These are phyloP conservation scores for Petunia axillaris DNA, from an alignment of 257 asterid species.

Conservation along the genomic window DNA sequence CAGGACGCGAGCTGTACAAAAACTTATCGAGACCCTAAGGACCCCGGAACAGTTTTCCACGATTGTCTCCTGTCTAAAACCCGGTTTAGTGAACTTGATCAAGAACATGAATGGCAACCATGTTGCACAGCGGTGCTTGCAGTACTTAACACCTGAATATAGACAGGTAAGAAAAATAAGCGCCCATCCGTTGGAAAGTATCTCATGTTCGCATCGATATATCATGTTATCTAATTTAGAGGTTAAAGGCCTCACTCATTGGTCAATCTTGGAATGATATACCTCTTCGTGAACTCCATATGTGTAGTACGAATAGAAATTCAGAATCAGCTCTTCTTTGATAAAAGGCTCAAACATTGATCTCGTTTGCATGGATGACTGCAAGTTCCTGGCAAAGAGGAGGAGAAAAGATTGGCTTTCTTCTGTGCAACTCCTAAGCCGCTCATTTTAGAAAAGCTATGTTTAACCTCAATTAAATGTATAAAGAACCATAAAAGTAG, in stretches of 20 bases:
- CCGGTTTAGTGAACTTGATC: constrained; percentile 84
- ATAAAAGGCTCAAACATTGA: too few relatives aligned
- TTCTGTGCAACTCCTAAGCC: too few relatives aligned
- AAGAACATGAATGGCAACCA: constrained; percentile 91
- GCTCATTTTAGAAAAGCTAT: too few relatives aligned
- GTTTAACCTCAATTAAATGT: too few relatives aligned
- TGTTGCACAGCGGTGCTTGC: constrained; percentile 89
- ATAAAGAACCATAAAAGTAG: too few relatives aligned
- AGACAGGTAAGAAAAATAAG: constrained; percentile 51
- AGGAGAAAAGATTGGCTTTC: too few relatives aligned
- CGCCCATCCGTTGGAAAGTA: not conserved
- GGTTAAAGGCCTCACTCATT: not conserved
- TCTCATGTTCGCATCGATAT: not conserved
- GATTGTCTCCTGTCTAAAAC: constrained; percentile 80
- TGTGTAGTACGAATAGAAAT: too few relatives aligned
- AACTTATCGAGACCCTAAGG: constrained; percentile 84
- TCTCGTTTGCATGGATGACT: too few relatives aligned
- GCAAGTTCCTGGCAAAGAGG: too few relatives aligned
- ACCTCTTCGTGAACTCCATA: too few relatives aligned
- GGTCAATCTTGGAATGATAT: not conserved
- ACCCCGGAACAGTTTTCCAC: constrained; percentile 65
- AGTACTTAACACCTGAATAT: constrained; percentile 71
- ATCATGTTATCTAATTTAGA: not conserved
- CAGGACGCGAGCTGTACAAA: constrained; percentile 97
- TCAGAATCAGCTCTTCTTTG: too few relatives aligned